These are phyloP conservation scores for Backusella morwellensis DNA, from an alignment of 192 early-diverging fungal genomes.

Conservation along the genomic window DNA sequence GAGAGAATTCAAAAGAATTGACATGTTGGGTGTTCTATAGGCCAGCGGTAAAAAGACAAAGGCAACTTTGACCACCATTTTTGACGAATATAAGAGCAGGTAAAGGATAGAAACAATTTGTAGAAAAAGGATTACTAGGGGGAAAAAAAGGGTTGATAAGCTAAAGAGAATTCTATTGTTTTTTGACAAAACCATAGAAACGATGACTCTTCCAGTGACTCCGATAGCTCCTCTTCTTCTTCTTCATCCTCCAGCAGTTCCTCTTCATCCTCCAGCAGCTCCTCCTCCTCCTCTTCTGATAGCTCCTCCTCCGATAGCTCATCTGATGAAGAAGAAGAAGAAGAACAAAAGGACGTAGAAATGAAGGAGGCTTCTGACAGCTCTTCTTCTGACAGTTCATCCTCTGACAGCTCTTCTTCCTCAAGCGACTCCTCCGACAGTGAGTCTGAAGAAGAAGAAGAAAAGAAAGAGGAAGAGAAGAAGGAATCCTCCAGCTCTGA, in stretches of 20 bases:
- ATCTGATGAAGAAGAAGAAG: slow-evolving; percentile 25
- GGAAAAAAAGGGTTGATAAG: neutral
- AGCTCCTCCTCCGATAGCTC: slow-evolving; percentile 28
- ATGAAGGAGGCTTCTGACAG: slow-evolving; percentile 22
- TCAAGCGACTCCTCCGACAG: slow-evolving; percentile 12
- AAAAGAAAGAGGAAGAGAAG: slow-evolving; percentile 26
- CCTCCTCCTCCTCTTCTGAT: slow-evolving; percentile 22
- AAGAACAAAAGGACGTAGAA: slow-evolving; percentile 13
- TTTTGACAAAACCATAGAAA: neutral
- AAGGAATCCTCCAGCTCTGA: slow-evolving; percentile 32
- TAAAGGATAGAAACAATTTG: neutral
- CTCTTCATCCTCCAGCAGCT: neutral
- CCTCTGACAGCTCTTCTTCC: slow-evolving; percentile 6
- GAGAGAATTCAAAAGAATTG: neutral
- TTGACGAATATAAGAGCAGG: slow-evolving; percentile 17
- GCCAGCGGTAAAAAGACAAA: slow-evolving; percentile 7
- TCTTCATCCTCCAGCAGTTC: neutral
- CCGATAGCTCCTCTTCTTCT: neutral
- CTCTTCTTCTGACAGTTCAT: slow-evolving; percentile 13
- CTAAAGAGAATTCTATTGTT: neutral
- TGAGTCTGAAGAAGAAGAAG: slow-evolving; percentile 26
- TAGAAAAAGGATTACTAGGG: neutral
- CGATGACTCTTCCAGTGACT: slow-evolving; percentile 3
- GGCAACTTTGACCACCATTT: slow-evolving; percentile 1
- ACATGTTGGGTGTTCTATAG: neutral